Evolutionary conservation across 257 asterid genomes (phyloP).

Genomic region (Ilex asprella): DNA sequence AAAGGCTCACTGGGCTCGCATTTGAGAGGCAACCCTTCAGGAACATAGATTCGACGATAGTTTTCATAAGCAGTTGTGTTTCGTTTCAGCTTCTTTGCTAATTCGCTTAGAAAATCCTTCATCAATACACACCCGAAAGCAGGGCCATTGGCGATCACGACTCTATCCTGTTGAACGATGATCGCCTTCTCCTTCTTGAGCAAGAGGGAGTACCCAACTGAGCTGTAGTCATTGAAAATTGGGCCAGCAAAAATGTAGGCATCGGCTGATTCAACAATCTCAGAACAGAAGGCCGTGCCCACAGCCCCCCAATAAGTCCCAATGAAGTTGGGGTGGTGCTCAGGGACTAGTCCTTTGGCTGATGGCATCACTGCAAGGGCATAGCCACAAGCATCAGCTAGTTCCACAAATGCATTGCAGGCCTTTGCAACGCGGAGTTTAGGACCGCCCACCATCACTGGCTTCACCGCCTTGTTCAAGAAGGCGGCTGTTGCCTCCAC

Average conservation of each 20-base stretch:
- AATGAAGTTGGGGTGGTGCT: conserved; percentile 62
- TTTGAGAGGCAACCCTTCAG: conserved; percentile 57
- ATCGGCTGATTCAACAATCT: conserved; percentile 78
- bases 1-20: conserved; percentile 56
- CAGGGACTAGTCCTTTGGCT: conserved; percentile 82
- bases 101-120: conserved; percentile 52
- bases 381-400: conserved; percentile 62
- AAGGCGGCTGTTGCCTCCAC: conserved; percentile 61
- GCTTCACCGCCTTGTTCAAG: conserved; percentile 71
- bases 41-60: conserved; percentile 57
- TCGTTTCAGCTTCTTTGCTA: conserved; percentile 39
- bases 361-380: conserved; percentile 71
- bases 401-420: conserved; percentile 39
- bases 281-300: conserved; percentile 71
- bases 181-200: conserved; percentile 70
- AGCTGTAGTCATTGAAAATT: conserved; percentile 75
- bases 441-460: conserved; percentile 78
- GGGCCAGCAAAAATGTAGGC: conserved; percentile 75
- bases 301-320: conserved; percentile 89
- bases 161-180: conserved; percentile 69
- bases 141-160: conserved; percentile 53
- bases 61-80: conserved; percentile 62
- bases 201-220: conserved; percentile 76
- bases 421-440: conserved; percentile 62
- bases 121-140: conserved; percentile 72